Conservation (phyloP, 257 asterid genomes). For the Penstemon newberryi region DNA sequence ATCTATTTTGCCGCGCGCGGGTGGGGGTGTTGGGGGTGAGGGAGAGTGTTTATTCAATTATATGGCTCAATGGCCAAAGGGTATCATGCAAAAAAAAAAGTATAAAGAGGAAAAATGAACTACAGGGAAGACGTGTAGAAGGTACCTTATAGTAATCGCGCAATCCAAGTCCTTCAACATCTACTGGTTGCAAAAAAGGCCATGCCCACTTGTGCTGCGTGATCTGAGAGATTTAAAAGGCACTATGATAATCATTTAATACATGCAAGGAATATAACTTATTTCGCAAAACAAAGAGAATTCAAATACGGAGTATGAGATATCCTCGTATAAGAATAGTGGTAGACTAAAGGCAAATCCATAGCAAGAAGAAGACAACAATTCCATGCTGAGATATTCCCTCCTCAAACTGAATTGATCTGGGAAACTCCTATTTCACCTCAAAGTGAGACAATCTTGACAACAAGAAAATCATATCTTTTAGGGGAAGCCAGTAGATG, state of each 20-base stretch:
- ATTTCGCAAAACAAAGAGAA: conserved; percentile 3
- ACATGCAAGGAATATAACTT: not conserved
- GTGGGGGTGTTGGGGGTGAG: too few relatives aligned
- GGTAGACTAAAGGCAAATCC: conserved; percentile 6
- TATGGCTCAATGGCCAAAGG: conserved; percentile 4
- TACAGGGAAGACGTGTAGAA: conserved; percentile 9
- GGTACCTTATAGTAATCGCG: conserved; percentile 82
- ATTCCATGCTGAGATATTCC: not conserved
- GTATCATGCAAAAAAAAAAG: not conserved
- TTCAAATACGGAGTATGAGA: conserved; percentile 15
- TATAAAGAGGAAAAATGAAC: not conserved
- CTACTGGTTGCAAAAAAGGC: conserved; percentile 98
- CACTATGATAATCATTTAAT: conserved; percentile 20
- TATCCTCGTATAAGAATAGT: conserved; percentile 12
- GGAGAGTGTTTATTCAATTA: conserved; percentile 21
- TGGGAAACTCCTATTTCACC: not conserved
- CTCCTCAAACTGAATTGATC: not conserved
- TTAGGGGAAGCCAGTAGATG: not conserved
- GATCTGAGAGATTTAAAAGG: conserved; percentile 50
- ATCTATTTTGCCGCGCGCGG: too few relatives aligned
- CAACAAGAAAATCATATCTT: not conserved
- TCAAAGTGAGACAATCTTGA: not conserved
- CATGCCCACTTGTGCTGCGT: conserved; percentile 97
- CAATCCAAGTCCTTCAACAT: conserved; percentile 92
- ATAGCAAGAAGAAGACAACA: conserved; percentile 17